These are phyloP conservation scores for Zymoseptoria ardabiliae DNA, from an alignment of 2,329 filamentous ascomycete genomes.

Conservation along the genomic window DNA sequence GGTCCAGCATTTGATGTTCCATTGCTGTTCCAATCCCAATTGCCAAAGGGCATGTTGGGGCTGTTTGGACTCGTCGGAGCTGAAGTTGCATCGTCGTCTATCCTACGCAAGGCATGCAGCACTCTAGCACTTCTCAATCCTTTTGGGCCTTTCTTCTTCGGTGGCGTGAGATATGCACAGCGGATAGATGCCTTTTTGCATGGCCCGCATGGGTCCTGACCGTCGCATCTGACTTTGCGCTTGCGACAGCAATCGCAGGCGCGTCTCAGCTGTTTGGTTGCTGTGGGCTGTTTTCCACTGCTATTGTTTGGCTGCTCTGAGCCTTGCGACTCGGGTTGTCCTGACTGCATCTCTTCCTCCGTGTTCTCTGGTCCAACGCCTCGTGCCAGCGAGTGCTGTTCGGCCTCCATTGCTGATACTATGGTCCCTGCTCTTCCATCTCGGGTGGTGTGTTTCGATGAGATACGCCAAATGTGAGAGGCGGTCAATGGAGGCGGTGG, in stretches of 20 bases:
- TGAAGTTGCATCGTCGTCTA: conserved; percentile 25
- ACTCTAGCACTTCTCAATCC: conserved; percentile 29
- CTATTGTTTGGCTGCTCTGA: conserved; percentile 5
- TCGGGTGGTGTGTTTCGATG: conserved; percentile 5
- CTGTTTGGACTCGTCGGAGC: conserved; percentile 21
- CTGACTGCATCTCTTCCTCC: conserved; percentile 14
- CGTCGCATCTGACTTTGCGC: conserved; percentile 31
- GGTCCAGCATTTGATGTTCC: conserved; percentile 7
- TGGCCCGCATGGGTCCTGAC: conserved; percentile 27
- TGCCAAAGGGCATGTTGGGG: conserved; percentile 21
- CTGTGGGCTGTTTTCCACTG: conserved; percentile 4
- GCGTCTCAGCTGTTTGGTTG: conserved; percentile 23
- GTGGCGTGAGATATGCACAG: conserved; percentile 30
- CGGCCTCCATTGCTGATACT: conserved; percentile 8
- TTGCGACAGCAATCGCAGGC: conserved; percentile 33
- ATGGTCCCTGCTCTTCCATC: neutral
- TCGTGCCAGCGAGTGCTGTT: conserved; percentile 7
- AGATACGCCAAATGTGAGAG: neutral
- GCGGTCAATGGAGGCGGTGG: conserved; percentile 1
- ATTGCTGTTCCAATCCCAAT: conserved; percentile 24
- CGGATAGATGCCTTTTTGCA: conserved; percentile 30
- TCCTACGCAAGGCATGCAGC: conserved; percentile 28
- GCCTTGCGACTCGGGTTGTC: conserved; percentile 4
- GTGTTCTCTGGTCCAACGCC: conserved; percentile 11
- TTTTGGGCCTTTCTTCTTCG: conserved; percentile 33